Percentiles rank a stretch among this genome's conserved stretches.
These are phyloP conservation scores for Tephrocybe sp. DNA, from an alignment of 768 basidiomycete genomes.

Conservation along the genomic window DNA sequence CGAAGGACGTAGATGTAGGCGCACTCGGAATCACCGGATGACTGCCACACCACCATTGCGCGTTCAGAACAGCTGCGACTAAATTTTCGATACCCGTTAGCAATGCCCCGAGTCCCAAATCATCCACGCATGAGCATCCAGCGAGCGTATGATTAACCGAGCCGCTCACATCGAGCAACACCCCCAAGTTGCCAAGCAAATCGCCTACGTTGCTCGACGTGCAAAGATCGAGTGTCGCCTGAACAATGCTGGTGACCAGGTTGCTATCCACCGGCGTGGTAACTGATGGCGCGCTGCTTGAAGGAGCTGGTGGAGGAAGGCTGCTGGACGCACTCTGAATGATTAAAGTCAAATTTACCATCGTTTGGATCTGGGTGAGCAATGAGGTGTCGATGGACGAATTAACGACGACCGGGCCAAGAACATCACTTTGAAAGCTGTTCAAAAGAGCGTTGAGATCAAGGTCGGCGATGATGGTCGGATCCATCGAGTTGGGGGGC, in stretches of 20 bases:
- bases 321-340: constrained; percentile 5
- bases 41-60: constrained; percentile 12
- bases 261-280: constrained; percentile 3
- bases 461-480: constrained; percentile 22
- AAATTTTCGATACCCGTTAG: constrained; percentile 8
- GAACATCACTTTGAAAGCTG: constrained; percentile 7
- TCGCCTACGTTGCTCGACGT: constrained; percentile 7
- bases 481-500: constrained; percentile 4
- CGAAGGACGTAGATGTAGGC: neutral
- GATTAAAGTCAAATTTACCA: constrained; percentile 7
- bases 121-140: constrained; percentile 10
- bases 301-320: constrained; percentile 2
- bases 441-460: constrained; percentile 22
- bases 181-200: constrained; percentile 10
- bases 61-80: constrained; percentile 1
- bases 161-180: neutral
- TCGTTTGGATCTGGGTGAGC: constrained; percentile 2
- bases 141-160: constrained; percentile 6
- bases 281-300: neutral
- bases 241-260: constrained; percentile 13
- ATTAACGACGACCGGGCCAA: neutral
- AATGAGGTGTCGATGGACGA: neutral
- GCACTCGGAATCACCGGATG: constrained; percentile 6
- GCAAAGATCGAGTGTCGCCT: constrained; percentile 12
- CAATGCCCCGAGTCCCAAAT: constrained; percentile 9